These are phyloP conservation scores for Aspergillus melleus DNA, from an alignment of 2,329 filamentous ascomycete genomes.

Conservation along the genomic window DNA sequence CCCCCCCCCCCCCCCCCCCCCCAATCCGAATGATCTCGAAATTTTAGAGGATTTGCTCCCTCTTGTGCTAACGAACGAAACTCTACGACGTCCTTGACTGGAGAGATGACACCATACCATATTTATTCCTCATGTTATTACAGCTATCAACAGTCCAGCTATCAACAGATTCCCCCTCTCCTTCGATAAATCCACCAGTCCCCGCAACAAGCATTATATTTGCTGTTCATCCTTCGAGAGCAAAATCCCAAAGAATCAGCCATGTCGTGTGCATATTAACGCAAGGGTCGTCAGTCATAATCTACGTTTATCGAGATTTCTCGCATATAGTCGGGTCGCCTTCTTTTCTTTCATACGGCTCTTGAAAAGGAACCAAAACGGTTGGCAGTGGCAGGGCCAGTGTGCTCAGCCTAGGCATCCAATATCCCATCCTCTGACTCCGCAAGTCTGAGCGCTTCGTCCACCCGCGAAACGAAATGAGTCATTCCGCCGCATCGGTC, in stretches of 20 bases:
- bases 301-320: background rate
- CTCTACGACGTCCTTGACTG: background rate
- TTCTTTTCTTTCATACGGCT: background rate
- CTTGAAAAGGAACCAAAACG: background rate
- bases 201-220: background rate
- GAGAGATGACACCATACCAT: background rate
- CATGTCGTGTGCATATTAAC: background rate
- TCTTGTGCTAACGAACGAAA: background rate
- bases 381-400: background rate
- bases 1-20: too few species aligned
- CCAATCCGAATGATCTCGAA: too few species aligned
- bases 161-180: background rate
- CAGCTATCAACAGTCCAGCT: background rate
- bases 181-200: background rate
- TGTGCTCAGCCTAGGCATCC: constrained; percentile 26
- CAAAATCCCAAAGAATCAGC: background rate
- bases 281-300: constrained; percentile 8
- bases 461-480: constrained; percentile 80
- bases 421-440: constrained; percentile 64
- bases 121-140: background rate
- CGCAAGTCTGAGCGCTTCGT: constrained; percentile 78
- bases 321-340: background rate
- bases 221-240: background rate
- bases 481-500: constrained; percentile 73
- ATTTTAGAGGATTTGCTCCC: too few species aligned